phyloP scores from a whole-genome alignment of 2,329 filamentous ascomycete genomes.

The Akanthomyces dipterigenus region DNA sequence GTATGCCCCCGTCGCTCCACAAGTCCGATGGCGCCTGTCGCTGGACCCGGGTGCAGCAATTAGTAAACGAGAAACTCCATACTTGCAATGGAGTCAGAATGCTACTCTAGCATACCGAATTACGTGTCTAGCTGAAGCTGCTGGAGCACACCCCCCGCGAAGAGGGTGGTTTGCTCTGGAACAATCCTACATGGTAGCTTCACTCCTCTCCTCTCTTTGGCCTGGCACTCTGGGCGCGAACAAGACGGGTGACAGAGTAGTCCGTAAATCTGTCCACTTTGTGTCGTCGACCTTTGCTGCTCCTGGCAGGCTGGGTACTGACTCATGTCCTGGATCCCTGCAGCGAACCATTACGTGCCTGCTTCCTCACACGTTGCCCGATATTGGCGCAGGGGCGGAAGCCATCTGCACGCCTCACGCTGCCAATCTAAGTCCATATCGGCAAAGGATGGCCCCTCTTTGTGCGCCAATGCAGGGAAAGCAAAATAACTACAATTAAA shows the following conservation, averaged over 20 bases:
- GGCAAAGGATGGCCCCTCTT: neutral
- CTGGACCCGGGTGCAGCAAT: neutral
- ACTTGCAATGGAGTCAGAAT: neutral
- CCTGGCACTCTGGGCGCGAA: neutral
- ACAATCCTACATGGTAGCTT: no score
- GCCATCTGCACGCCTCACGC: neutral
- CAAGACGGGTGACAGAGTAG: neutral
- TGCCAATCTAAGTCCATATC: constrained; percentile 3
- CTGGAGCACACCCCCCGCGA: neutral
- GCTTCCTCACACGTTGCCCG: neutral
- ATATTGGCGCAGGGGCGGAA: constrained; percentile 1
- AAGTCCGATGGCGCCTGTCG: neutral
- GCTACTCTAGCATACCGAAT: constrained; percentile 1
- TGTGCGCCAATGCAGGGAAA: neutral
- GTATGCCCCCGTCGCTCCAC: neutral
- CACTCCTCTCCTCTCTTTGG: neutral
- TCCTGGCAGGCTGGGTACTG: neutral
- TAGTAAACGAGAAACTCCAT: neutral
- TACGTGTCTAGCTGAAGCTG: neutral
- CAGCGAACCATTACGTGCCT: neutral
- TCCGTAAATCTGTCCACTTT: neutral
- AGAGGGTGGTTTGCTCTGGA: neutral
- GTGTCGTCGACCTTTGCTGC: neutral
- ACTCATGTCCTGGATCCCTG: neutral
- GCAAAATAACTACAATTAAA: neutral